Conservation (phyloP, 768 basidiomycete genomes). For the Boletus sensibilis region DNA sequence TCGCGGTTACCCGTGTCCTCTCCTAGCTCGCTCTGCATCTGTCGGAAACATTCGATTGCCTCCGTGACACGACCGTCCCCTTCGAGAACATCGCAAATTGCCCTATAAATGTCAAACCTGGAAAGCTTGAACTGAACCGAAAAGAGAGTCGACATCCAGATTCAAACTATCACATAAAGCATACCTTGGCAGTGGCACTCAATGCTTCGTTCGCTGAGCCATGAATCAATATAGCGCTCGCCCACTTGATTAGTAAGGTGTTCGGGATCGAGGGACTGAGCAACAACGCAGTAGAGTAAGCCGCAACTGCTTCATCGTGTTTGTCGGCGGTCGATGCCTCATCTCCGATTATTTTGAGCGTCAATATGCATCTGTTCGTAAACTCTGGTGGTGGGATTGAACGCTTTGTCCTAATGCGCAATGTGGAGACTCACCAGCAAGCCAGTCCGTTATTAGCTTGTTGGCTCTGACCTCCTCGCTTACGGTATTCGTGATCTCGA, state of each 20-base stretch:
- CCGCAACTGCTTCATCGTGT: not conserved
- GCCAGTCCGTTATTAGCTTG: not conserved
- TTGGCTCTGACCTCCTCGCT: not conserved
- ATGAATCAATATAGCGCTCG: not conserved
- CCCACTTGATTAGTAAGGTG: not conserved
- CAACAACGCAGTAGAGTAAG: not conserved
- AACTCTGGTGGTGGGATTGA: not conserved
- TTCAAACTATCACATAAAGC: not conserved
- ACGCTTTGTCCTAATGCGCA: no score
- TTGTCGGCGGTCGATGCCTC: not conserved
- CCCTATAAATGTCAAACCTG: not conserved
- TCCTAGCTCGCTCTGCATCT: not conserved
- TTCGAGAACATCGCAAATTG: not conserved
- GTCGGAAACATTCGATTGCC: not conserved
- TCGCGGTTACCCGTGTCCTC: not conserved
- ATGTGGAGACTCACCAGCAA: not conserved
- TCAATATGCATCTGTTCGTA: not conserved
- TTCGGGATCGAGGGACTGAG: not conserved
- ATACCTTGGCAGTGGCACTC: not conserved
- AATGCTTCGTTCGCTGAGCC: not conserved
- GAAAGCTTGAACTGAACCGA: conserved; percentile 2
- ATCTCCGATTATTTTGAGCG: not conserved
- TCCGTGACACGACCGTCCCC: not conserved
- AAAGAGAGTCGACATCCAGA: not conserved
- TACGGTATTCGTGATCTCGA: not conserved